Evolutionary conservation across 2,329 filamentous ascomycete species (phyloP), one percentile per base, ranked within the genome.

Genomic region (Alternaria sp.): DNA sequence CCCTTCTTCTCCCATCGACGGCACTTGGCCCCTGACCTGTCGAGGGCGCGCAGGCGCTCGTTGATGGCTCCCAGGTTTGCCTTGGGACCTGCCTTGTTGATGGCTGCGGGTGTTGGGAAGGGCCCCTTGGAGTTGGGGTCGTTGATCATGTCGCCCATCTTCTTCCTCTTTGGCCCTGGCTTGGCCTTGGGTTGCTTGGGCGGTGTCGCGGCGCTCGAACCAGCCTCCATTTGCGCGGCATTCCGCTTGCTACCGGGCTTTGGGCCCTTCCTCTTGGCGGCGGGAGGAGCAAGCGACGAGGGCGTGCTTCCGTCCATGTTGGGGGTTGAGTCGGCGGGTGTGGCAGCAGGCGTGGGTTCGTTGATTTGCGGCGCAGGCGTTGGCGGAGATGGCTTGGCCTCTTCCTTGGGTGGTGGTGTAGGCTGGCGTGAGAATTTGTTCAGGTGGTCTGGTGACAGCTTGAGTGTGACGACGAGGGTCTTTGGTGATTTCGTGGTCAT

Each of bases 1-100:
- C 89, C 87, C 65, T 93, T 93, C 78, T 89, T 92, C 76, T 88
- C 85, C 95, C 95, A 99, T 78, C 89, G 94, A 66, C 94, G 91
- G 79, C 94, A 97, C 9, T 95, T 94, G 74, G 94, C 91, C 68
- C 94, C 94, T 7, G 91, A 91, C 62, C 94, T 90, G 79, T 99
- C 95, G 66, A 99, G 91, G 12, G 95, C 94, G 56, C 95, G 92
- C 51, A 99, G 89, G 53, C 93, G 92, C 55, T 95, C 95, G 76
- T 99, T 99, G 85, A 99, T 99, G 61, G 94, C 94, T 65, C 95
- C 95, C 73, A 94, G 92, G 78, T 97, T 98, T 52, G 94, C 94
- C 80, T 97, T 98, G 68, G 95, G 95, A 4, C 94, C 94, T 26
- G 98, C 89, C 79, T 96, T 96, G 80, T 94, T 92, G 51, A 85